phyloP scores from a whole-genome alignment of 177 flowering plant genomes.

The Telopea speciosissima region DNA sequence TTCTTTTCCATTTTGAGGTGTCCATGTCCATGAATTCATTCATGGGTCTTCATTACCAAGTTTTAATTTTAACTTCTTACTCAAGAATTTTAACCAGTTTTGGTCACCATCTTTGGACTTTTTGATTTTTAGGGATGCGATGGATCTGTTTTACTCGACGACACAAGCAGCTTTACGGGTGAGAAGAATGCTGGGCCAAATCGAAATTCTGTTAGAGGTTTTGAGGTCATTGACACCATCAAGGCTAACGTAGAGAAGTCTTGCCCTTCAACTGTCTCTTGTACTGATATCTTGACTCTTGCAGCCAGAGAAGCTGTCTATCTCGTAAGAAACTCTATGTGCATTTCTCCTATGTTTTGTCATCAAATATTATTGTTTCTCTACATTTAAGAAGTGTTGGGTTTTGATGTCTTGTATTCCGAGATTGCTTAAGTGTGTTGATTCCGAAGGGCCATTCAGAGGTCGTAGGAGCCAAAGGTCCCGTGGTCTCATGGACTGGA shows the following conservation, averaged over 20 bases:
- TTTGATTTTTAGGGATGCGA: conserved; percentile 49
- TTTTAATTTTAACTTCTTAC: not conserved
- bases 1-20: too few species aligned
- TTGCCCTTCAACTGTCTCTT: conserved; percentile 72
- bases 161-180: conserved; percentile 27
- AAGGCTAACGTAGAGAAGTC: conserved; percentile 54
- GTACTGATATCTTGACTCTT: conserved; percentile 63
- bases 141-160: conserved; percentile 57
- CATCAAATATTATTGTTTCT: too few species aligned
- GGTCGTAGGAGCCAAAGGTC: too few species aligned
- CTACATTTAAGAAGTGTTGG: too few species aligned
- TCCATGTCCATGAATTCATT: too few species aligned
- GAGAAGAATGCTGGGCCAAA: conserved; percentile 57
- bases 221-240: conserved; percentile 59
- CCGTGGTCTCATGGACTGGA: too few species aligned
- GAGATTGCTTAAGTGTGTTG: too few species aligned
- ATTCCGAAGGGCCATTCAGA: too few species aligned
- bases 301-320: conserved; percentile 58
- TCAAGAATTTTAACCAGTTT: too few species aligned
- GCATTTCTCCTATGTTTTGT: not conserved
- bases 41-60: too few species aligned
- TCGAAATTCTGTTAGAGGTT: conserved; percentile 59
- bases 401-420: too few species aligned
- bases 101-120: too few species aligned
- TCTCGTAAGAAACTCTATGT: conserved; percentile 35